Percentiles rank a stretch among this genome's conserved stretches.
These are phyloP conservation scores for Eremomyces bilateralis DNA, from an alignment of 495 filamentous ascomycete species.

Conservation along the genomic window DNA sequence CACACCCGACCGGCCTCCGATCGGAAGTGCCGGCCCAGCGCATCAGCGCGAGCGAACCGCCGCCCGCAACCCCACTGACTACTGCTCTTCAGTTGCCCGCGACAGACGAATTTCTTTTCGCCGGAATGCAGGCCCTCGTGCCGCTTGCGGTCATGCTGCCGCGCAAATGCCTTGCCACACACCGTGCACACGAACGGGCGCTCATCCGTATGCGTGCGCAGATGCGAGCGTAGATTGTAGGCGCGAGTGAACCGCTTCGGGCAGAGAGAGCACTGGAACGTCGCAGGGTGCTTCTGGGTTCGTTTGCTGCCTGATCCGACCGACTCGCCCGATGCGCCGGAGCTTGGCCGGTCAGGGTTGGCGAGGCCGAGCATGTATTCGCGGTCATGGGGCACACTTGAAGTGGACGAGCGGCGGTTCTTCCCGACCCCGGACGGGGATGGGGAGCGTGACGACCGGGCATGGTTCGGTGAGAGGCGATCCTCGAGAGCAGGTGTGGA, in stretches of 20 bases:
- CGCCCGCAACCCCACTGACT: constrained; percentile 83
- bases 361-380: constrained; percentile 86
- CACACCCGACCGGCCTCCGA: constrained; percentile 89
- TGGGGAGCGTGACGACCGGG: constrained; percentile 28
- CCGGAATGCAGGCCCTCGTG: constrained; percentile 24
- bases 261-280: constrained; percentile 24
- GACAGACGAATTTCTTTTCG: constrained; percentile 72
- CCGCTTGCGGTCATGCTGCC: constrained; percentile 23
- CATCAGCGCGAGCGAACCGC: constrained; percentile 85
- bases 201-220: constrained; percentile 25
- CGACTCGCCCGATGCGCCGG: constrained; percentile 21
- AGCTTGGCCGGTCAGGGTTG: constrained; percentile 64
- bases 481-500: constrained; percentile 14
- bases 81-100: constrained; percentile 63
- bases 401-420: constrained; percentile 61
- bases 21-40: constrained; percentile 87
- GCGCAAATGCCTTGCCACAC: constrained; percentile 62
- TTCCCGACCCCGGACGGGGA: constrained; percentile 24
- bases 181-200: constrained; percentile 36
- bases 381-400: constrained; percentile 58
- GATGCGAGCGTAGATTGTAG: constrained; percentile 26
- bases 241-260: constrained; percentile 27
- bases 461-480: constrained; percentile 41
- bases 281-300: constrained; percentile 71
- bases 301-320: constrained; percentile 28